These are phyloP conservation scores for Chimonanthus salicifolius DNA, from an alignment of 164 flowering plant species.

Conservation along the genomic window DNA sequence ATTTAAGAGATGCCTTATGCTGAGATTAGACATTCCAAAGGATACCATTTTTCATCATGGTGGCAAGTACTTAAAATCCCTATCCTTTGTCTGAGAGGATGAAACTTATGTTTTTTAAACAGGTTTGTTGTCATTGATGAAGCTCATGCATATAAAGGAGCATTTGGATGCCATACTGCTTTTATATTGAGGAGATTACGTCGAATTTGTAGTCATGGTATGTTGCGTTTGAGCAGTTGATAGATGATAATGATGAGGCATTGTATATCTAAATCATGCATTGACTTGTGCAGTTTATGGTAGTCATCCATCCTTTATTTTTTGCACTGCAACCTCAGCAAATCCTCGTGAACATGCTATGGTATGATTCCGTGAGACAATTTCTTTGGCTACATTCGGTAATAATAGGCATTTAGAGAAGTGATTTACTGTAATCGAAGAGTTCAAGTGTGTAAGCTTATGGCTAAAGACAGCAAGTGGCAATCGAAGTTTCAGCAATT, in stretches of 20 bases:
- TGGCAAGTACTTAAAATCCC: background rate
- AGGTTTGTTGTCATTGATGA: slow-evolving; percentile 92
- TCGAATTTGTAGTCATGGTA: slow-evolving; percentile 88
- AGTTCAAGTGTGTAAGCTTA: too few species aligned
- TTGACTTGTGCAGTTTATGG: slow-evolving; percentile 67
- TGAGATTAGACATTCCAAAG: too few species aligned
- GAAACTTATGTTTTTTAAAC: background rate
- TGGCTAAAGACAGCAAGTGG: too few species aligned
- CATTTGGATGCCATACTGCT: slow-evolving; percentile 93
- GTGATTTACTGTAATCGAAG: too few species aligned
- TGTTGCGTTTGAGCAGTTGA: background rate
- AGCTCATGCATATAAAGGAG: slow-evolving; percentile 90
- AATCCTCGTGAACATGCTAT: slow-evolving; percentile 84
- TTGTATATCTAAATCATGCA: background rate
- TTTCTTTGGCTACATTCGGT: background rate
- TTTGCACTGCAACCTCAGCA: slow-evolving; percentile 89
- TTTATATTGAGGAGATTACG: slow-evolving; percentile 81
- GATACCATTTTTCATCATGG: too few species aligned
- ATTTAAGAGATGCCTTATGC: too few species aligned
- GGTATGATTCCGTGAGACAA: slow-evolving; percentile 34
- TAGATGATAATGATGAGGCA: background rate
- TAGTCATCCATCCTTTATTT: slow-evolving; percentile 77
- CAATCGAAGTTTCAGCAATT: too few species aligned
- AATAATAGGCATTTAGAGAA: too few species aligned
- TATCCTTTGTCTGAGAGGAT: background rate